phyloP scores from a whole-genome alignment of 495 filamentous ascomycete species.

The Aspergillus olivimuriae region DNA sequence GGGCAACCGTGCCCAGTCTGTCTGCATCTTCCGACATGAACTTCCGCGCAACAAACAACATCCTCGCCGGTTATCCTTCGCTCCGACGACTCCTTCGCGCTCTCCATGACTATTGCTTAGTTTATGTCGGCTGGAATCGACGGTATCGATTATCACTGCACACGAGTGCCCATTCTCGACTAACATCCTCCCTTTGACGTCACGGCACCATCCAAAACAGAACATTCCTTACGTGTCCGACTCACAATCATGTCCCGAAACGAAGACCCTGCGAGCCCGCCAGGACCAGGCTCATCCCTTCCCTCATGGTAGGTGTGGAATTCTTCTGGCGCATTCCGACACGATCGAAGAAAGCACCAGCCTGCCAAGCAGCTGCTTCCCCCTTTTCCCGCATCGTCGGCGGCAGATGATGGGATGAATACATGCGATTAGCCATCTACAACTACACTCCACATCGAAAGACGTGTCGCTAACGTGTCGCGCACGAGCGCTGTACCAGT shows the following conservation, averaged over 20 bases:
- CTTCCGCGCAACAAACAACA: conserved; percentile 1
- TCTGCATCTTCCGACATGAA: background rate
- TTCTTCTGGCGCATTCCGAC: background rate
- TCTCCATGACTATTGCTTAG: too few species aligned
- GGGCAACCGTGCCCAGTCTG: conserved; percentile 9
- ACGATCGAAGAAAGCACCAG: too few species aligned
- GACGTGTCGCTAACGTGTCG: conserved; percentile 1
- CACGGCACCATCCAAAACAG: background rate
- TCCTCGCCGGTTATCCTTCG: background rate
- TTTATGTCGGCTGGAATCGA: too few species aligned
- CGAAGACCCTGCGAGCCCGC: conserved; percentile 2
- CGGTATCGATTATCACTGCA: too few species aligned
- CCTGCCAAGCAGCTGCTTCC: too few species aligned
- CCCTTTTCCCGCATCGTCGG: too few species aligned
- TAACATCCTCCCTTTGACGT: background rate
- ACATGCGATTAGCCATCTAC: too few species aligned
- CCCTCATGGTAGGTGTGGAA: background rate
- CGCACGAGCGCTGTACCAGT: background rate
- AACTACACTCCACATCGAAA: background rate
- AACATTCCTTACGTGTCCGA: conserved; percentile 6
- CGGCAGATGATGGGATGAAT: too few species aligned
- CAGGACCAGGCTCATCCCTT: background rate
- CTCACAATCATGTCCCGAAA: background rate
- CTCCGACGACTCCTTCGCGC: too few species aligned
- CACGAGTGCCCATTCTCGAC: too few species aligned